Base-by-base conservation (phyloP, 148 eudicot species). In the Euryodendron excelsum region DNA sequence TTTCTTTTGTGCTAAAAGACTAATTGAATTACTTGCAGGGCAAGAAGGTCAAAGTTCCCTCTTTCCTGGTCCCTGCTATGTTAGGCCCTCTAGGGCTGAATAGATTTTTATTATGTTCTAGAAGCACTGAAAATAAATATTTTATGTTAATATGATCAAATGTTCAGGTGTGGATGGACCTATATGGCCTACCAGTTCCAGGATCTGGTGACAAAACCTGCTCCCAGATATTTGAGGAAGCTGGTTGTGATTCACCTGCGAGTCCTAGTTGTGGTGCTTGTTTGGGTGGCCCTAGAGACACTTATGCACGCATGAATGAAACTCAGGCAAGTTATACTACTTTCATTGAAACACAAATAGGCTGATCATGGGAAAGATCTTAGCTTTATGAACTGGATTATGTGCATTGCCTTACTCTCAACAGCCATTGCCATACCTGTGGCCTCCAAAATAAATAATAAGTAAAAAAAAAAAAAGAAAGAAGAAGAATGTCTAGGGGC, bases 191-290 rank as follows among this genome's bases (percentile, higher is more conserved):
- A 48, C 94, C 97, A 9, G 98, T 96, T 67, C 98, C 98, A 39
- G 99, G 98, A 82, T 88, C 99, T 47, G 98, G 99, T 64, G 99
- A 98, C 4, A 96, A 93, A 89, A 96, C 99, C 28, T 93, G 98
- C 83, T 88, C 98, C 33, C 99, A 96, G 86, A 93, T 96, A 68
- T 93, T 96, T 82, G 99, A 96, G 82, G 98, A 89, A 82, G 99
- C 99, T 82, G 99, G 99, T 23, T 96, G 99, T 61, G 99, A 96
- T 82, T 90, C 98, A 28, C 99, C 99, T 41, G 89, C 98, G n/a
- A 96, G 97, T 85, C 99, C 99, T 61, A 90, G 93, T 80, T 96
- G 99, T 71, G 99, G 98, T 80, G 99, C 99, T 76, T 96, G 99
- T 82, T 87, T 96, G 85, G 98, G 99, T 72, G 98, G 99, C 62